phyloP scores from a whole-genome alignment of 2,329 filamentous ascomycete species.

The Colletotrichum spinosum region DNA sequence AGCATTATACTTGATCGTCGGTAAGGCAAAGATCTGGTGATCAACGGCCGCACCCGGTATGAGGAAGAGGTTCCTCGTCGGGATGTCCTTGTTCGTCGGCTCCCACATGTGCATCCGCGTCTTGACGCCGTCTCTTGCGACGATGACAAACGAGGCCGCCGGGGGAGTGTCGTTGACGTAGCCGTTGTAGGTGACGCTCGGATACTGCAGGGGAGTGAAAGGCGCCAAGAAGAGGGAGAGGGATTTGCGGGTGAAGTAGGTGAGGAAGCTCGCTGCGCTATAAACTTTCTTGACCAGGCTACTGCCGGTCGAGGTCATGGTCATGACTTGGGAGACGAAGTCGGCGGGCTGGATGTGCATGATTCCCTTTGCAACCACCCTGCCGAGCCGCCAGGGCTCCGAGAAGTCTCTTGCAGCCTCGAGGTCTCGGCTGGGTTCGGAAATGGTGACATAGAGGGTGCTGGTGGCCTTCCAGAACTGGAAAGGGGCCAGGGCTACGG shows the following conservation, averaged over 20 bases:
- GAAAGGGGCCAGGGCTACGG: slow-evolving; percentile 65
- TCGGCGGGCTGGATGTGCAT: slow-evolving; percentile 66
- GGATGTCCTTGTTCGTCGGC: slow-evolving; percentile 52
- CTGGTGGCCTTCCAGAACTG: slow-evolving; percentile 72
- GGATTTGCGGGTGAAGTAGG: slow-evolving; percentile 67
- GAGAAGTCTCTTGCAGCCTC: slow-evolving; percentile 46
- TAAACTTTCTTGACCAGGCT: slow-evolving; percentile 55
- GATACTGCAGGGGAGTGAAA: slow-evolving; percentile 67
- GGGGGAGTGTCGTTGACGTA: slow-evolving; percentile 65
- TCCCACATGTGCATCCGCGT: slow-evolving; percentile 70
- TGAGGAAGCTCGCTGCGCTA: slow-evolving; percentile 63
- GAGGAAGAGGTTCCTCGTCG: slow-evolving; percentile 66
- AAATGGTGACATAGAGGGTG: slow-evolving; percentile 72
- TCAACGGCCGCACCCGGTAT: slow-evolving; percentile 73
- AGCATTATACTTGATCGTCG: slow-evolving; percentile 72
- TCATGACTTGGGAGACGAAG: slow-evolving; percentile 67
- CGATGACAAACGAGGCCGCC: slow-evolving; percentile 56
- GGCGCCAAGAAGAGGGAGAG: slow-evolving; percentile 65
- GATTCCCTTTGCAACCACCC: slow-evolving; percentile 68
- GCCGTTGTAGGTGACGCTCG: slow-evolving; percentile 57
- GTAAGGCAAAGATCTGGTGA: slow-evolving; percentile 71
- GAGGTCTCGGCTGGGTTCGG: slow-evolving; percentile 47
- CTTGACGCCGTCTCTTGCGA: slow-evolving; percentile 63
- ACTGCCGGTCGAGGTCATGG: slow-evolving; percentile 62
- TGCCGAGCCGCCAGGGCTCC: slow-evolving; percentile 54